phyloP scores from a whole-genome alignment of 768 basidiomycete species.

The Boletus speciosus region DNA sequence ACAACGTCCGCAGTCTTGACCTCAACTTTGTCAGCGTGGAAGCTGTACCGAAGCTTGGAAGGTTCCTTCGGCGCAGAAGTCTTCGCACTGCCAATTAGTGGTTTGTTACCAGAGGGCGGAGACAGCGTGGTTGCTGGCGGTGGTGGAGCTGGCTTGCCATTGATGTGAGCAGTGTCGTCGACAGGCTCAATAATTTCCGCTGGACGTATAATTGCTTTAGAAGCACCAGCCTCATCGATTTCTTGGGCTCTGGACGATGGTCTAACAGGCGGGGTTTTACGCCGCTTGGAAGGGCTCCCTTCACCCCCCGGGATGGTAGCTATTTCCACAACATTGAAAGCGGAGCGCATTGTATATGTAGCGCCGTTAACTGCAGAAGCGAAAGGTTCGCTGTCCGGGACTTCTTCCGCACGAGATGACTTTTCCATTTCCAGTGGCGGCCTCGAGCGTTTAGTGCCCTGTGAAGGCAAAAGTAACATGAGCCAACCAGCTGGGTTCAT shows the following conservation, averaged over 20 bases:
- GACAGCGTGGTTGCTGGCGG: conserved; percentile 8
- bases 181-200: conserved; percentile 40
- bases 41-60: conserved; percentile 73
- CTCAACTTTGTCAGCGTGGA: conserved; percentile 53
- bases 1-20: conserved; percentile 16
- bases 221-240: conserved; percentile 30
- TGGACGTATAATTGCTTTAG: conserved; percentile 25
- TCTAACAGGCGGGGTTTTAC: conserved; percentile 36
- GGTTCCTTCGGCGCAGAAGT: conserved; percentile 67
- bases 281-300: conserved; percentile 44
- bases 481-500: conserved; percentile 3
- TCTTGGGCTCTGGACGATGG: conserved; percentile 25
- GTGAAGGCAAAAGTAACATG: conserved; percentile 5
- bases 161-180: conserved; percentile 21
- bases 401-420: conserved; percentile 9
- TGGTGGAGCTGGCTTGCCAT: conserved; percentile 12
- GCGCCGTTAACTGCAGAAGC: conserved; percentile 16
- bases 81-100: conserved; percentile 34
- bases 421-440: conserved; percentile 59
- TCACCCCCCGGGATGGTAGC: conserved; percentile 38
- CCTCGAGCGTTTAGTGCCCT: conserved; percentile 78
- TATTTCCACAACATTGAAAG: conserved; percentile 29
- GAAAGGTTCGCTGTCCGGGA: conserved; percentile 8
- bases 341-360: neutral
- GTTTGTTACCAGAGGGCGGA: conserved; percentile 22